Percentiles rank a stretch among this genome's conserved stretches.
Conservation (phyloP, 2,329 filamentous ascomycete species). For the Monosporascus sp. region DNA sequence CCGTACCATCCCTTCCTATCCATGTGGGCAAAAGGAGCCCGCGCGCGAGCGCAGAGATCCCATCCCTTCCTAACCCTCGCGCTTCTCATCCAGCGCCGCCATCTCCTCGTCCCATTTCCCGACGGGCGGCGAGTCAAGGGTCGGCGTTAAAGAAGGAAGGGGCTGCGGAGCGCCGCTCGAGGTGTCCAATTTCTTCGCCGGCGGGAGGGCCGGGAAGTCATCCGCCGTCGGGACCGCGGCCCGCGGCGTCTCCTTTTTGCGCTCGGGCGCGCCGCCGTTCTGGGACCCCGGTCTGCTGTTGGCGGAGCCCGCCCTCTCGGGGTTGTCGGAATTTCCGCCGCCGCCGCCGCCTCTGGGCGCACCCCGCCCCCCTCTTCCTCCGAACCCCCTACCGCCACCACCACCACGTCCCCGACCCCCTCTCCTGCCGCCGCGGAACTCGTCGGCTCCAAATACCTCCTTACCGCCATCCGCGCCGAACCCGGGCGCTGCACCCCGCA, state of each 20-base stretch:
- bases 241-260: constrained; percentile 11
- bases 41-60: too few relatives aligned
- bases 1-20: too few relatives aligned
- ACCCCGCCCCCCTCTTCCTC: constrained; percentile 18
- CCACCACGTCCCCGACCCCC: constrained; percentile 26
- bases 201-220: constrained; percentile 38
- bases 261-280: constrained; percentile 14
- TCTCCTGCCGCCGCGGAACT: constrained; percentile 19
- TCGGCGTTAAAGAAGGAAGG: not conserved
- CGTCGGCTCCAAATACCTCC: constrained; percentile 24
- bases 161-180: not conserved
- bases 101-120: constrained; percentile 57
- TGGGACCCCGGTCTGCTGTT: constrained; percentile 5
- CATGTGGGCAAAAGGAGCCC: too few relatives aligned
- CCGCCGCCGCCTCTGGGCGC: constrained; percentile 27
- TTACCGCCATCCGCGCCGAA: constrained; percentile 21
- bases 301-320: constrained; percentile 13
- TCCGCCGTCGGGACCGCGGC: constrained; percentile 30
- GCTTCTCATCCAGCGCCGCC: constrained; percentile 41
- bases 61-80: constrained; percentile 1
- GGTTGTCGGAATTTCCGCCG: constrained; percentile 18
- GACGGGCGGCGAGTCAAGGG: constrained; percentile 27
- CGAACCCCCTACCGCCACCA: constrained; percentile 24
- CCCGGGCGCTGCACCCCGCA: constrained; percentile 34
- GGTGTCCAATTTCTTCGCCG: constrained; percentile 24